phyloP scores from a whole-genome alignment of 2,329 filamentous ascomycete species.

The Chaetomium strumarium region DNA sequence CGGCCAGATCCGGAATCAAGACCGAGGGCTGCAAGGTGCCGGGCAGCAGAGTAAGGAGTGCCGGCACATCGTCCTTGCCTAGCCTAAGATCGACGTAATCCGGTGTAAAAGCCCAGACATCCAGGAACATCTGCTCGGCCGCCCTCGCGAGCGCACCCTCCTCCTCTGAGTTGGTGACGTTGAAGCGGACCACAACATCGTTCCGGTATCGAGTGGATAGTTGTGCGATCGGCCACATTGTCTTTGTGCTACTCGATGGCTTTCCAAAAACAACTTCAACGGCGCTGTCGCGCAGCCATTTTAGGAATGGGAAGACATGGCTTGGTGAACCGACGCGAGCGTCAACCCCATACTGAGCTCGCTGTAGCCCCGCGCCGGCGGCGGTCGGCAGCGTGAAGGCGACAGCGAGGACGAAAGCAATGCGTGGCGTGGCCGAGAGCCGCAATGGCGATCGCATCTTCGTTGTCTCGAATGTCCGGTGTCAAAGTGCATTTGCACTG shows the following conservation, averaged over 20 bases:
- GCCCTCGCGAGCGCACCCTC: conserved; percentile 67
- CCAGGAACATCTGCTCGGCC: conserved; percentile 68
- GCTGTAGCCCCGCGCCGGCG: conserved; percentile 16
- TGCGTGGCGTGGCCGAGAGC: conserved; percentile 11
- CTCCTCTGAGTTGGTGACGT: conserved; percentile 63
- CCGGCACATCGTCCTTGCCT: conserved; percentile 67
- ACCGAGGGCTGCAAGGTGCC: conserved; percentile 65
- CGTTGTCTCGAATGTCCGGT: conserved; percentile 1
- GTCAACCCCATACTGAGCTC: conserved; percentile 16
- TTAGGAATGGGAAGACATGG: conserved; percentile 42
- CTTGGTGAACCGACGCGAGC: conserved; percentile 12
- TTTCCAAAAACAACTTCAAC: conserved; percentile 47
- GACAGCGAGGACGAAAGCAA: conserved; percentile 13
- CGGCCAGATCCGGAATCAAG: conserved; percentile 75
- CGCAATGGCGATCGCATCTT: conserved; percentile 22
- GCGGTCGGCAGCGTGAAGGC: conserved; percentile 9
- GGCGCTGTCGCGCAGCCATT: conserved; percentile 44
- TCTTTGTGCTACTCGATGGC: conserved; percentile 31
- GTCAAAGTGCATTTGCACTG: conserved; percentile 3
- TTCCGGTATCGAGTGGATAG: conserved; percentile 53
- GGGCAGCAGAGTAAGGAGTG: conserved; percentile 73
- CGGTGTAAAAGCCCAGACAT: conserved; percentile 81
- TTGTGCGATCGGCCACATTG: conserved; percentile 26
- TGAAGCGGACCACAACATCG: conserved; percentile 87
- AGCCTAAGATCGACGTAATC: conserved; percentile 82